phyloP scores from a whole-genome alignment of 192 early-diverging fungal species.

The Diversispora epigaea region DNA sequence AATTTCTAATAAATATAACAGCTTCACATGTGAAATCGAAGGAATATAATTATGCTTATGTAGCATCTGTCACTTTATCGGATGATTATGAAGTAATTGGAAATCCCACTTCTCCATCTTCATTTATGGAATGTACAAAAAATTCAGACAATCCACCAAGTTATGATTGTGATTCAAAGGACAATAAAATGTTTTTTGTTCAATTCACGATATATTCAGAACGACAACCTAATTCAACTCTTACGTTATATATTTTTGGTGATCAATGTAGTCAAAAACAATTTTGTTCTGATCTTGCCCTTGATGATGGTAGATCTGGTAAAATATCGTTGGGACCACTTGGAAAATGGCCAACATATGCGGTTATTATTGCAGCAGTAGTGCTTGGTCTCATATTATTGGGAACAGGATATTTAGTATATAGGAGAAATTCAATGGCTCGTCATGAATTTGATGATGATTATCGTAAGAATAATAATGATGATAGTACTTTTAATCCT shows the following conservation, averaged over 20 bases:
- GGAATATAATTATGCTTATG: neutral
- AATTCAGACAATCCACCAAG: too few relatives aligned
- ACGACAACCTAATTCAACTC: neutral
- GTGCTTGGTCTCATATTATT: conserved; percentile 1
- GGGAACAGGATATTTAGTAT: neutral
- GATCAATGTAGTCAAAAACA: conserved; percentile 2
- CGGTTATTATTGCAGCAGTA: neutral
- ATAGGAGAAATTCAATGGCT: neutral
- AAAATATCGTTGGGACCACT: conserved; percentile 9
- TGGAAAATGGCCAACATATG: conserved; percentile 18
- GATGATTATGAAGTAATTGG: neutral
- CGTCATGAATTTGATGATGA: too few relatives aligned
- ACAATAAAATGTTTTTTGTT: neutral
- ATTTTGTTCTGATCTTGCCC: neutral
- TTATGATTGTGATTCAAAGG: conserved; percentile 4
- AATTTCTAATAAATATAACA: conserved; percentile 1
- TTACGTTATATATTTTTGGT: neutral
- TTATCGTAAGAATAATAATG: too few relatives aligned
- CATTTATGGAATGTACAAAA: neutral
- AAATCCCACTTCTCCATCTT: neutral
- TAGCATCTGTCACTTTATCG: neutral
- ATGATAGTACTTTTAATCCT: too few relatives aligned
- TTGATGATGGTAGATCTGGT: neutral
- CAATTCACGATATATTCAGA: neutral
- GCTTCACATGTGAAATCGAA: conserved; percentile 11